These are phyloP conservation scores for Plicaturopsis crispa DNA, from an alignment of 768 basidiomycete genomes.

Conservation along the genomic window DNA sequence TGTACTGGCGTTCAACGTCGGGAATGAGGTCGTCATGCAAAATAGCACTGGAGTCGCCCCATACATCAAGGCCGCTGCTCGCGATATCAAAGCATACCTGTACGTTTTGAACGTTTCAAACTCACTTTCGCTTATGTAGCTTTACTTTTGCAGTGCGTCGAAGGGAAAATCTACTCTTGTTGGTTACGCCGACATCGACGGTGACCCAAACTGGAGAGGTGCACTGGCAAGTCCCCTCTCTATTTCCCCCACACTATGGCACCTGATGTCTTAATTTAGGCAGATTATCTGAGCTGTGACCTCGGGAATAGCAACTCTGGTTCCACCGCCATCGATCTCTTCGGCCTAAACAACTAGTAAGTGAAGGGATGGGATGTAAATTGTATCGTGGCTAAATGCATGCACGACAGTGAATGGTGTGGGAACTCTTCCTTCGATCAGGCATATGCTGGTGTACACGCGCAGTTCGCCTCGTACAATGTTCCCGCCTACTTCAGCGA, in stretches of 20 bases:
- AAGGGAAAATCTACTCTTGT: constrained; percentile 61
- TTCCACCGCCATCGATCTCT: constrained; percentile 69
- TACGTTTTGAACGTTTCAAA: constrained; percentile 24
- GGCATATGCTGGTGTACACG: constrained; percentile 49
- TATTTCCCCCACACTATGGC: no score
- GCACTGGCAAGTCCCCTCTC: constrained; percentile 74
- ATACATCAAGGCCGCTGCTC: constrained; percentile 86
- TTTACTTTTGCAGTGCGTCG: constrained; percentile 38
- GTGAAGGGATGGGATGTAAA: constrained; percentile 19
- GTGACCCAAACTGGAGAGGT: constrained; percentile 51
- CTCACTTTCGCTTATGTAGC: neutral
- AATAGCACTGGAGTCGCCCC: constrained; percentile 58
- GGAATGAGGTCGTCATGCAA: constrained; percentile 67
- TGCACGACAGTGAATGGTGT: constrained; percentile 66
- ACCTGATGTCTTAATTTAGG: constrained; percentile 52
- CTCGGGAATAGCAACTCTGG: constrained; percentile 42
- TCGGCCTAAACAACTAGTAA: constrained; percentile 83
- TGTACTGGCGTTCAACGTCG: constrained; percentile 82
- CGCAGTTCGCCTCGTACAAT: constrained; percentile 55
- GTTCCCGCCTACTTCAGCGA: constrained; percentile 88
- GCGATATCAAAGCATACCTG: constrained; percentile 84
- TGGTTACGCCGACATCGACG: constrained; percentile 84
- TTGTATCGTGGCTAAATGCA: constrained; percentile 5
- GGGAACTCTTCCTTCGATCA: constrained; percentile 52
- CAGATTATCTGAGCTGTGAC: constrained; percentile 78